Percentiles rank a stretch among this genome's conserved stretches.
phyloP scores from a whole-genome alignment of 2,329 filamentous ascomycete genomes.

The Aspergillus luchuensis region DNA sequence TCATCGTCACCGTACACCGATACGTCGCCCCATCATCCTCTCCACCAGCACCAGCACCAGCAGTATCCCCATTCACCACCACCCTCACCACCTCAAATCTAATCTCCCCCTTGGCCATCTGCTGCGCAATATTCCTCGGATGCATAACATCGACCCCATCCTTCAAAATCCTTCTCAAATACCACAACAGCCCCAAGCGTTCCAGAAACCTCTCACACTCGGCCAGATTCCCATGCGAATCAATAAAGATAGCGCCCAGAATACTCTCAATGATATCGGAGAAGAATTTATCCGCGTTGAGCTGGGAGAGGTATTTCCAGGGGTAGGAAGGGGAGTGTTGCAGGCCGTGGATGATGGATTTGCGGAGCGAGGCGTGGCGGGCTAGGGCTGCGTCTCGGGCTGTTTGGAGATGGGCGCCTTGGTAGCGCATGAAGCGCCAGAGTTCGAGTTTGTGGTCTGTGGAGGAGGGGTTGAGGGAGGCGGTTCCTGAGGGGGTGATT shows the following conservation, averaged over 20 bases:
- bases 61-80: constrained; percentile 4
- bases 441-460: constrained; percentile 50
- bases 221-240: constrained; percentile 64
- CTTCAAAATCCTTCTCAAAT: constrained; percentile 62
- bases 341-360: constrained; percentile 55
- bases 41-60: too few relatives aligned
- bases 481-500: constrained; percentile 18
- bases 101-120: constrained; percentile 47
- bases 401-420: constrained; percentile 15
- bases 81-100: constrained; percentile 23
- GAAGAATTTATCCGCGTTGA: constrained; percentile 73
- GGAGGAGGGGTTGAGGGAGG: constrained; percentile 25
- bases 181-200: constrained; percentile 64
- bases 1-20: constrained; percentile 20
- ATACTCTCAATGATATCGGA: constrained; percentile 82
- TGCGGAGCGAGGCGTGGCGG: constrained; percentile 54
- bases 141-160: constrained; percentile 59
- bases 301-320: constrained; percentile 69
- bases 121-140: constrained; percentile 69
- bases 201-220: constrained; percentile 63
- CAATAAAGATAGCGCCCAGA: constrained; percentile 81
- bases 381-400: constrained; percentile 26
- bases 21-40: constrained; percentile 22
- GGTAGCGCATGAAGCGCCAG: constrained; percentile 68
- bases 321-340: constrained; percentile 62